Base-by-base conservation (phyloP, 1,139 yeast genomes). In the Taiozyma onychis region DNA sequence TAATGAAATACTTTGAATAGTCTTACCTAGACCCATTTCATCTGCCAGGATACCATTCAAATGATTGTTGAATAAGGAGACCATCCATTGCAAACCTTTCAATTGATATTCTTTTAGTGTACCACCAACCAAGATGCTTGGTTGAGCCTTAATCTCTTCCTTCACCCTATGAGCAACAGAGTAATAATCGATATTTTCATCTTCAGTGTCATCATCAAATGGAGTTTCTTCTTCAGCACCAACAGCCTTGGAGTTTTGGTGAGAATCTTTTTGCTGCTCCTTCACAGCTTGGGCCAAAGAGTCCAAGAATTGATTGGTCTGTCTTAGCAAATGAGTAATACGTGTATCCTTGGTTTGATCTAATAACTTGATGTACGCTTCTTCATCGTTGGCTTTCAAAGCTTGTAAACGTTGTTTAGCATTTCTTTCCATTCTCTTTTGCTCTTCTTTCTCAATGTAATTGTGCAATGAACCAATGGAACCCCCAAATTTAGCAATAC, bases 81-180 rank as follows among this genome's bases (percentile, higher is more conserved):
- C 96, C 98, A 93, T 91, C 99, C 98, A 91, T 67, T 93, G 97
- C 53, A 91, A 75, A 66, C 98, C 98, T 69, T 88, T 89, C 54
- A 91, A 44, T 72, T 91, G 98, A 66, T 93, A 93, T 64, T 93
- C 99, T 68, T 93, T 93, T 65, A 93, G 75, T 1, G 81, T 78
- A 56, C 99, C 99, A 49, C 99, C 99, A 44, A 84, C 78, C 57
- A 89, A 67, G 47, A 85, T 78, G 1, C 75, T 61, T 2, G 95
- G 91, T 60, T 86, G 95, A 41, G 66, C 70, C 4, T 74, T 76
- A 26, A 86, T 80, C 46, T 77, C 83, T 63, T 86, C 95, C 56
- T 80, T 79, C 45, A 85, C 74, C 57, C 82, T 76, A 67, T 86
- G 95, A 4, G 93, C 95, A 49, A 86, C 93, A 59, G 83, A 84